Evolutionary conservation across 208 protist species (phyloP).

Genomic region (Leishmania lainsoni): DNA sequence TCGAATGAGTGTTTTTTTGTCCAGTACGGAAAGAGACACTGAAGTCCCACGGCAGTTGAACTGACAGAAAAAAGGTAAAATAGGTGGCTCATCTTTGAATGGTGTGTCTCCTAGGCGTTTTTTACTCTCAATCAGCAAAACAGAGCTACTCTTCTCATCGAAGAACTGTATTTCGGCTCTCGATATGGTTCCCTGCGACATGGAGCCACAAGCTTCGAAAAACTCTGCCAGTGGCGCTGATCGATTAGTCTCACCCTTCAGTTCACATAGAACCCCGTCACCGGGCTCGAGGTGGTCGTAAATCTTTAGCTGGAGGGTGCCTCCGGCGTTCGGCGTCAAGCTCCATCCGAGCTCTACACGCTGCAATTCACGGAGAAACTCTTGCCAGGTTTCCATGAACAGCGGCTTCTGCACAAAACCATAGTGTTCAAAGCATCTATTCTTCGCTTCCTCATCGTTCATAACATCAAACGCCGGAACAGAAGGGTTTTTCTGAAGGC

Average conservation of each 20-base stretch:
- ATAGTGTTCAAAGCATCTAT: constrained; percentile 66
- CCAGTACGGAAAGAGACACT: constrained; percentile 60
- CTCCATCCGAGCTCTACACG: constrained; percentile 70
- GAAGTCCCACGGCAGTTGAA: constrained; percentile 56
- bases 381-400: constrained; percentile 59
- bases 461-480: constrained; percentile 10
- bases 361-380: constrained; percentile 68
- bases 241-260: constrained; percentile 36
- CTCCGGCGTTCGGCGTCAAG: constrained; percentile 46
- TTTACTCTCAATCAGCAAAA: constrained; percentile 31
- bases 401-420: constrained; percentile 75
- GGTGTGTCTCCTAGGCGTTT: constrained; percentile 15
- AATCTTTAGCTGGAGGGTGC: constrained; percentile 52
- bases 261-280: constrained; percentile 50
- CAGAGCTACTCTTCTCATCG: constrained; percentile 11
- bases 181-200: constrained; percentile 33
- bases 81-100: constrained; percentile 35
- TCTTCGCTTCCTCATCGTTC: constrained; percentile 59
- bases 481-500: background rate
- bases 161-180: constrained; percentile 29
- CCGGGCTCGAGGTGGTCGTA: constrained; percentile 57
- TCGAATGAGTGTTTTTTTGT: constrained; percentile 46
- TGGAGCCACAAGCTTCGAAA: constrained; percentile 59
- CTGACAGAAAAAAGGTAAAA: constrained; percentile 45
- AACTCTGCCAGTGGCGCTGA: constrained; percentile 70